A percentile compares a stretch with the other conserved stretches of the same genome.
phyloP scores from a whole-genome alignment of 2,329 filamentous ascomycete species.

The Ascomycota sp. region DNA sequence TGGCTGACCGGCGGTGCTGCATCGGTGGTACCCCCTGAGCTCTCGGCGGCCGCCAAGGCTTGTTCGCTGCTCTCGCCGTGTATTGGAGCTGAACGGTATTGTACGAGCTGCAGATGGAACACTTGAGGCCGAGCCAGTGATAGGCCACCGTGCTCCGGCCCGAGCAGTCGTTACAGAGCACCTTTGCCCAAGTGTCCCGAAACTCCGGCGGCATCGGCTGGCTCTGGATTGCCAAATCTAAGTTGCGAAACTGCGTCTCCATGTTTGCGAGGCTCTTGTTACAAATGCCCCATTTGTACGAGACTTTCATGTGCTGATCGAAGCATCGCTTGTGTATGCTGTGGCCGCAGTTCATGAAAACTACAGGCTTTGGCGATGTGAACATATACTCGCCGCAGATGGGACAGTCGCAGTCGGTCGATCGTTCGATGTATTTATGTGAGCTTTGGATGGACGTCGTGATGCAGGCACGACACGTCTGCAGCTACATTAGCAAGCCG shows the following conservation, averaged over 20 bases:
- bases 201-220: conserved; percentile 90
- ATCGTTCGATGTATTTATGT: conserved; percentile 86
- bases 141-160: conserved; percentile 72
- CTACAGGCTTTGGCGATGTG: conserved; percentile 68
- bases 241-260: conserved; percentile 81
- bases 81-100: conserved; percentile 48
- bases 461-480: conserved; percentile 88
- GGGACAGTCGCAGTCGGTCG: conserved; percentile 87
- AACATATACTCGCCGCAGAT: conserved; percentile 97
- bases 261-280: conserved; percentile 95
- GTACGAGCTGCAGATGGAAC: conserved; percentile 49
- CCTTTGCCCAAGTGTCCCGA: conserved; percentile 54
- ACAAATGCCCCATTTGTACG: conserved; percentile 93
- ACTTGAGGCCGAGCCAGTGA: conserved; percentile 90
- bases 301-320: conserved; percentile 66
- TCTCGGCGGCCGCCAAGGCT: conserved; percentile 9
- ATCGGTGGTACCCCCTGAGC: conserved; percentile 2
- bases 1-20: not conserved
- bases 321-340: conserved; percentile 88
- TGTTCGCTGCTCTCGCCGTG: conserved; percentile 20
- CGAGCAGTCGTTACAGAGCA: conserved; percentile 89
- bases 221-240: conserved; percentile 67
- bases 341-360: conserved; percentile 90
- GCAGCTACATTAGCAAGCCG: conserved; percentile 4
- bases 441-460: conserved; percentile 66